Base-by-base conservation (phyloP, 345 rosid species). In the Ceriops decandra region DNA sequence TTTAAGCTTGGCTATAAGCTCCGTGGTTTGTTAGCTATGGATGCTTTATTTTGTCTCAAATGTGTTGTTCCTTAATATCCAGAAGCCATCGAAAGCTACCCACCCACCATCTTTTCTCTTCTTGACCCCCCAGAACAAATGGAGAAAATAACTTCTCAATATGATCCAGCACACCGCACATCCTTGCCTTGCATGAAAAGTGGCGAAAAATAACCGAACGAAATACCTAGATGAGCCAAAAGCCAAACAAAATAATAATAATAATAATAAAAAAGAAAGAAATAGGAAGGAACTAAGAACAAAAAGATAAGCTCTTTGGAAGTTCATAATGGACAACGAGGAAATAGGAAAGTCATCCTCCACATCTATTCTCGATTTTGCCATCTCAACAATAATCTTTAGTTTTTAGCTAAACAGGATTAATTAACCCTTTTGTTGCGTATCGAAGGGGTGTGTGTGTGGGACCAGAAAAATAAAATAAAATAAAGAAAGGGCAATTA, bases 11-110 rank as follows among this genome's bases (percentile, higher is more conserved):
- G 75, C 52, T 72, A 56, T 52, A 61, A 76, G 36, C 69, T 61
- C 62, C 21, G 28, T 52, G 63, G 64, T 79, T 67, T 72, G 83
- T 80, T 82, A 74, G 85, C 77, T 80, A 82, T 72, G 32, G 32
- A 73, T 75, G 71, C 58, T 73, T 26, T 49, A 65, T 47, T 57
- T 62, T 74, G 72, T 76, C 68, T 71, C 76, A 54, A 68, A 66
- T n/a, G 60, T 56, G 46, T 35, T 53, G 16, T 15, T 38, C 2
- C 46, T 33, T 46, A 60, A 17, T 62, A 68, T 52, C 47, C 36
- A 63, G 70, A 72, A 59, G 69, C 53, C 35, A 56, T 22, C 60
- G 77, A 83, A 77, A 76, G 60, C 69, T 73, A 80, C 85, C 82
- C 51, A 68, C 81, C 86, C 51, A 68, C 81, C 86, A 77, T 82